These are phyloP conservation scores for Xylaria grammica DNA, from an alignment of 495 filamentous ascomycete genomes.

Conservation along the genomic window DNA sequence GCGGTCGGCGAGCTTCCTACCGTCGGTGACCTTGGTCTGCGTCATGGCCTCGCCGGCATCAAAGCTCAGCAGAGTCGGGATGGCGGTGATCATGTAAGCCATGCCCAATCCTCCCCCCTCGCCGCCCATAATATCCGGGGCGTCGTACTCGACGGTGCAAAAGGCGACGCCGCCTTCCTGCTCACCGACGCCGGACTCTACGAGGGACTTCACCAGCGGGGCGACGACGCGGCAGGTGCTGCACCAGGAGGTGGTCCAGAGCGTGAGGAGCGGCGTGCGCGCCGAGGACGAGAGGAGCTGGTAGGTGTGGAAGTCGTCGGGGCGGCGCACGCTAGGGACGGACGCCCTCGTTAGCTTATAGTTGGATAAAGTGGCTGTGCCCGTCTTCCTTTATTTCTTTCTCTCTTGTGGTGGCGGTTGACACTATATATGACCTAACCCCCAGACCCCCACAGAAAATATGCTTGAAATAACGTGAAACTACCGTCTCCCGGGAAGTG, in stretches of 20 bases:
- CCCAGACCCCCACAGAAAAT: too few species aligned
- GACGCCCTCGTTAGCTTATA: too few species aligned
- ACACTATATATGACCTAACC: too few species aligned
- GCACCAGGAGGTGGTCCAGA: slow-evolving; percentile 74
- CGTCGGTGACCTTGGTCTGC: slow-evolving; percentile 58
- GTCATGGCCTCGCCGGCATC: slow-evolving; percentile 63
- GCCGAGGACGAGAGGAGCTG: slow-evolving; percentile 63
- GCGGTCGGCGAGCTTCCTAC: slow-evolving; percentile 58
- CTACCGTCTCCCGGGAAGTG: too few species aligned
- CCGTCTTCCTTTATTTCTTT: too few species aligned
- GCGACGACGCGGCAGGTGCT: slow-evolving; percentile 60
- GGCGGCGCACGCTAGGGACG: slow-evolving; percentile 59
- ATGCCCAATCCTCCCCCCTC: slow-evolving; percentile 46
- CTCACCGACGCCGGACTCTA: slow-evolving; percentile 65
- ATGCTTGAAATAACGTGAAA: too few species aligned
- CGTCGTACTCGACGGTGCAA: slow-evolving; percentile 67
- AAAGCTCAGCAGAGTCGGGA: slow-evolving; percentile 74
- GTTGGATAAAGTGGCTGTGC: too few species aligned
- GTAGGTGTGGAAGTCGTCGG: slow-evolving; percentile 65
- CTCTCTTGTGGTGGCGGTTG: too few species aligned
- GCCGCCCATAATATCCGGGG: slow-evolving; percentile 55
- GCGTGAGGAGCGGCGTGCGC: slow-evolving; percentile 65
- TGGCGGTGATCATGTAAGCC: slow-evolving; percentile 64
- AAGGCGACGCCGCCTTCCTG: slow-evolving; percentile 63
- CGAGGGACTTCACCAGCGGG: slow-evolving; percentile 57